These are phyloP conservation scores for Deuterostichococcus epilithicus DNA, from an alignment of 139 green algal species.

Conservation along the genomic window DNA sequence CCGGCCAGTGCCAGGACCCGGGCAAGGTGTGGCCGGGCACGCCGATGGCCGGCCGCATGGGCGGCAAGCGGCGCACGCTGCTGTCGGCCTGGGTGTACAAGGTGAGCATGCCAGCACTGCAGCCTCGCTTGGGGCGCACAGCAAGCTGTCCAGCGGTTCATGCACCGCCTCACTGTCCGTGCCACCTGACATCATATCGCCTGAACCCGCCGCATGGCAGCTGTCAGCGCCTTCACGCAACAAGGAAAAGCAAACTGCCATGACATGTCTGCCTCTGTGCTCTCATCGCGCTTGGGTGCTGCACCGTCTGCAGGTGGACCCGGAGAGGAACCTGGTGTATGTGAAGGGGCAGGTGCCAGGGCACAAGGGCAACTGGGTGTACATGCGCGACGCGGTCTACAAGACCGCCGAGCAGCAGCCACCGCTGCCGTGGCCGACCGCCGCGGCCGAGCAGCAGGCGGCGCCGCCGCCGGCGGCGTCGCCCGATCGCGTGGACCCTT, in stretches of 20 bases:
- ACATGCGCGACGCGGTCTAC: constrained; percentile 65
- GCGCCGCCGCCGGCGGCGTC: neutral
- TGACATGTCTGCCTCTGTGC: no score
- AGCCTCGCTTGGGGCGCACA: no score
- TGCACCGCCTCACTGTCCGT: no score
- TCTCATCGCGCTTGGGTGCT: neutral
- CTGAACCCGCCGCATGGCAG: no score
- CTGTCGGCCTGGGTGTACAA: constrained; percentile 71
- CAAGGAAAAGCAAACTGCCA: no score
- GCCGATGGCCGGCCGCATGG: constrained; percentile 96
- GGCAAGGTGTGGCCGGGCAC: constrained; percentile 95
- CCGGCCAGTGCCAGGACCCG: constrained; percentile 56
- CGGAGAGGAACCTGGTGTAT: constrained; percentile 87
- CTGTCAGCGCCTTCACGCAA: no score
- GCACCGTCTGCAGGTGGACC: constrained; percentile 85
- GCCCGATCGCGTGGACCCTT: neutral
- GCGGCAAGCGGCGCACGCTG: constrained; percentile 70
- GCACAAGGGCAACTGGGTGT: constrained; percentile 75
- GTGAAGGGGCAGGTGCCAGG: constrained; percentile 90
- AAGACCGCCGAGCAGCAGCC: constrained; percentile 39
- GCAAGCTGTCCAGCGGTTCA: no score
- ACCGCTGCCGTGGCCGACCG: constrained; percentile 14
- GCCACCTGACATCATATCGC: no score
- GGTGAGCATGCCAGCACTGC: constrained; percentile 27
- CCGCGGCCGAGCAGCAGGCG: neutral